phyloP scores from a whole-genome alignment of 2,329 filamentous ascomycete species.

The Ceratocystis cubensis region DNA sequence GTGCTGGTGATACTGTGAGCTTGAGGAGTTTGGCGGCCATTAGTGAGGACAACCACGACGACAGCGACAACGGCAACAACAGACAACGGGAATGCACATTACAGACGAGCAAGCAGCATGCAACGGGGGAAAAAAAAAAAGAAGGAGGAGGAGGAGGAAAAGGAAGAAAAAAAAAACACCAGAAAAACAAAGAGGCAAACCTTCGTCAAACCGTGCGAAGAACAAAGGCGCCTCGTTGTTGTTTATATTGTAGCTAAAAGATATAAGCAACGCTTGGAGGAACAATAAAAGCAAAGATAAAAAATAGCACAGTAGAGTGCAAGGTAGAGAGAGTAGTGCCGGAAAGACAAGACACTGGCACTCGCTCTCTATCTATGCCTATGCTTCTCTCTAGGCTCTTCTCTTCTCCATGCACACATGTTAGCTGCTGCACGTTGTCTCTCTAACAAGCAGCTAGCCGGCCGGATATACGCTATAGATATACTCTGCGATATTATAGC shows the following conservation, averaged over 20 bases:
- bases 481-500: background rate
- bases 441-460: background rate
- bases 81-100: constrained; percentile 10
- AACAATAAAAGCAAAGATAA: constrained; percentile 4
- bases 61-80: constrained; percentile 4
- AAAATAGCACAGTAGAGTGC: background rate
- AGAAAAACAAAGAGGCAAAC: constrained; percentile 1
- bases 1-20: background rate
- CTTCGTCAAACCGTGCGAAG: constrained; percentile 1
- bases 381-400: background rate
- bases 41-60: constrained; percentile 1
- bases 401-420: background rate
- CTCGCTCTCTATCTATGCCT: background rate
- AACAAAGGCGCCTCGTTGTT: constrained; percentile 1
- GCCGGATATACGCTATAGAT: background rate
- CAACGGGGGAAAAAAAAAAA: background rate
- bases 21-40: background rate
- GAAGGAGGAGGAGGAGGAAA: background rate
- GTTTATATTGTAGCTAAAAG: constrained; percentile 1
- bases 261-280: background rate
- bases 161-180: background rate
- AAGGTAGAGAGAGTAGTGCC: background rate
- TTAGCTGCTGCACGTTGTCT: background rate
- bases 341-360: background rate
- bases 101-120: background rate